phyloP scores from a whole-genome alignment of 2,329 filamentous ascomycete species.

The Scopulariopsis brevicaulis region DNA sequence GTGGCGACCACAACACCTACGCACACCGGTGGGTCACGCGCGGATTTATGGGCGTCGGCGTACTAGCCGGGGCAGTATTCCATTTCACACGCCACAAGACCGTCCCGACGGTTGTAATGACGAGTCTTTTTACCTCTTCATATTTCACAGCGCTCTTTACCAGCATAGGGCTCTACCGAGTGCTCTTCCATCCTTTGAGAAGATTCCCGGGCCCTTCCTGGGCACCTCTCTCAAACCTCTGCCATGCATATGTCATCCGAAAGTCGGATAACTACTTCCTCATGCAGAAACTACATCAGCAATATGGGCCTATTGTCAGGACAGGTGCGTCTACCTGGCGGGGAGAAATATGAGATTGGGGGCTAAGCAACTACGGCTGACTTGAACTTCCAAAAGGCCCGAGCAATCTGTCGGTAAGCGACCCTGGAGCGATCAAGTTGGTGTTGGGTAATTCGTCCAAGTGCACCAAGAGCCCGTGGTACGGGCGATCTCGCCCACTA shows the following conservation, averaged over 20 bases:
- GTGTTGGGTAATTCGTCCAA: slow-evolving; percentile 17
- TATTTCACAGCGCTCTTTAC: slow-evolving; percentile 8
- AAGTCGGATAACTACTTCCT: slow-evolving; percentile 2
- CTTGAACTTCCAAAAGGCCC: slow-evolving; percentile 12
- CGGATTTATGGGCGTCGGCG: neutral
- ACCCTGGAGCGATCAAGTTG: slow-evolving; percentile 14
- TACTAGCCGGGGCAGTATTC: neutral
- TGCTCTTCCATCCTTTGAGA: slow-evolving; percentile 1
- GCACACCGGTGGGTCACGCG: neutral
- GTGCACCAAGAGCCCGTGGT: slow-evolving; percentile 20
- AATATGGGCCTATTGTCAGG: slow-evolving; percentile 18
- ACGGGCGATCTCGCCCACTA: slow-evolving; percentile 16
- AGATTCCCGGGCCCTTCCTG: slow-evolving; percentile 4
- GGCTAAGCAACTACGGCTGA: too few species aligned
- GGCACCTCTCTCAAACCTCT: slow-evolving; percentile 14
- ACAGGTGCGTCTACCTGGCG: slow-evolving; percentile 9
- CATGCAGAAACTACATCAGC: slow-evolving; percentile 13
- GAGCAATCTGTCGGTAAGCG: slow-evolving; percentile 18
- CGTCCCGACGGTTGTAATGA: neutral
- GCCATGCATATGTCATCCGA: slow-evolving; percentile 1
- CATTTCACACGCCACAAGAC: neutral
- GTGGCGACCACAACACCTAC: neutral
- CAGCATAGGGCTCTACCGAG: slow-evolving; percentile 9
- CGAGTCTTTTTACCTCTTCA: neutral
- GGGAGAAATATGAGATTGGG: too few species aligned